Conservation (phyloP, 768 basidiomycete genomes). For the Tremella mesenterica region DNA sequence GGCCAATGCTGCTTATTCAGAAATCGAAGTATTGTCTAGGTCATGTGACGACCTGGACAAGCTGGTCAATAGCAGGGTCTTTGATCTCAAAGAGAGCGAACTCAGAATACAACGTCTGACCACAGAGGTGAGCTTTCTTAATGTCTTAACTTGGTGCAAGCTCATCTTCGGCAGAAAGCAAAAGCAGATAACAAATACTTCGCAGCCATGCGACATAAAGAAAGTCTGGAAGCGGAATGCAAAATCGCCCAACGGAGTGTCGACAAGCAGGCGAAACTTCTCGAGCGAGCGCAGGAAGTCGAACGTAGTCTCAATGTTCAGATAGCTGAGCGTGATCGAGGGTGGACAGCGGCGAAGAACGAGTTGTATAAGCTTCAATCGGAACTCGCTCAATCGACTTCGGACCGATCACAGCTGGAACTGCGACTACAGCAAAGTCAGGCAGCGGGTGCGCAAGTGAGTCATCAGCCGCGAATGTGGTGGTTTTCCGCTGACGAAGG, state of each 20-base stretch:
- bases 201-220: constrained; percentile 78
- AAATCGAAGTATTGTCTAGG: constrained; percentile 73
- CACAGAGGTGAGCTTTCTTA: constrained; percentile 56
- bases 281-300: constrained; percentile 59
- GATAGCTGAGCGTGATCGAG: constrained; percentile 47
- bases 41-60: constrained; percentile 78
- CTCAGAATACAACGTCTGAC: constrained; percentile 58
- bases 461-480: constrained; percentile 1
- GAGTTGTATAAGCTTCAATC: constrained; percentile 32
- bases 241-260: constrained; percentile 55
- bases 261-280: constrained; percentile 56
- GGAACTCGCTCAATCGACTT: constrained; percentile 23
- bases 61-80: constrained; percentile 74
- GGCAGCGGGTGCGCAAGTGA: constrained; percentile 32
- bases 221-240: constrained; percentile 66
- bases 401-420: constrained; percentile 35
- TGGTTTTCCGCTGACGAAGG: constrained; percentile 26
- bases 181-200: constrained; percentile 94
- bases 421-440: constrained; percentile 27
- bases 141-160: not conserved
- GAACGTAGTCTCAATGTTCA: constrained; percentile 57
- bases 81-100: constrained; percentile 67
- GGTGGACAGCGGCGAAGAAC: constrained; percentile 38
- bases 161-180: constrained; percentile 61
- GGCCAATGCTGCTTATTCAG: constrained; percentile 67